phyloP scores from a whole-genome alignment of 2,329 filamentous ascomycete species.

The Akanthomyces lecanii region DNA sequence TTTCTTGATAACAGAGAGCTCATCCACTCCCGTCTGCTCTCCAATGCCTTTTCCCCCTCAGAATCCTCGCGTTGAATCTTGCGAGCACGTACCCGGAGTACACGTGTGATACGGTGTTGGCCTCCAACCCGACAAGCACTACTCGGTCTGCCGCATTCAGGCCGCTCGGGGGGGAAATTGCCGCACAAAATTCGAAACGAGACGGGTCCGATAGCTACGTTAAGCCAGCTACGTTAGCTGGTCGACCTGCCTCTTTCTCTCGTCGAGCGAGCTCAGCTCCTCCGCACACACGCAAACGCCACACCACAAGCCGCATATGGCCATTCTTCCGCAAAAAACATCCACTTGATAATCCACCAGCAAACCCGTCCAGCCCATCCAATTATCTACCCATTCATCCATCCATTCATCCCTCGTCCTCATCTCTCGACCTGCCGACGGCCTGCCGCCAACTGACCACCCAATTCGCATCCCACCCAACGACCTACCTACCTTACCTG shows the following conservation, averaged over 20 bases:
- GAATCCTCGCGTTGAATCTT: neutral
- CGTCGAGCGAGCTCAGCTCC: slow-evolving; percentile 8
- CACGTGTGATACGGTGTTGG: neutral
- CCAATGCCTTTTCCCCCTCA: neutral
- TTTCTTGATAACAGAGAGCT: neutral
- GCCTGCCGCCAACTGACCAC: neutral
- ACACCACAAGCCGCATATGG: slow-evolving; percentile 7
- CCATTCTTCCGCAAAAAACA: neutral
- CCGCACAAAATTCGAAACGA: slow-evolving; percentile 1
- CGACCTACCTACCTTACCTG: neutral
- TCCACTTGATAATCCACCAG: slow-evolving; percentile 9
- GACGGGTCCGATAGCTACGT: neutral
- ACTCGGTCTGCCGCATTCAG: neutral
- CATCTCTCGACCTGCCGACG: neutral
- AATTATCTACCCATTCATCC: neutral
- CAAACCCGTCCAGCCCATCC: neutral
- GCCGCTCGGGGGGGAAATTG: neutral
- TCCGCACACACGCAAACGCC: slow-evolving; percentile 1
- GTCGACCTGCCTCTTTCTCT: slow-evolving; percentile 3
- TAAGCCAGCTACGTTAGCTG: neutral
- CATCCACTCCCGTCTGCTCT: neutral
- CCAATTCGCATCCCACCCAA: neutral
- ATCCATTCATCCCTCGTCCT: neutral
- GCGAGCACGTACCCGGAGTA: neutral
- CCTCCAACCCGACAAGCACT: neutral